These are phyloP conservation scores for Sarcodon aspratus DNA, from an alignment of 768 basidiomycete species.

Conservation along the genomic window DNA sequence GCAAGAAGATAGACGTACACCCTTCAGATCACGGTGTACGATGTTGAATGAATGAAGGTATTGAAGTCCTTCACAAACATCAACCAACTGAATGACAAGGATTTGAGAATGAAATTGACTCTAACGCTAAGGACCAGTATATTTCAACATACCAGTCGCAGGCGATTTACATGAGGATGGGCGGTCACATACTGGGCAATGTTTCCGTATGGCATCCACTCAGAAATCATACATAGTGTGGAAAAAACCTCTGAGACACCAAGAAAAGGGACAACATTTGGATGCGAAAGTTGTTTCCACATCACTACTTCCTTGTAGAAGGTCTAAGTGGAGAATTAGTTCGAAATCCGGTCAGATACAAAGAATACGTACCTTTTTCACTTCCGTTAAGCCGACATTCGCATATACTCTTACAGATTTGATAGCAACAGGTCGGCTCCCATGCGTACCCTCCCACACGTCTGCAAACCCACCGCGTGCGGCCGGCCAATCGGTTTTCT, in stretches of 20 bases:
- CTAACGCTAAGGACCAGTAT: not conserved
- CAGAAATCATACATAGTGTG: not conserved
- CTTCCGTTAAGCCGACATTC: not conserved
- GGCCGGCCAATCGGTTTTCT: not conserved
- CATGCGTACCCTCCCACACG: not conserved
- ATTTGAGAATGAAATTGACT: not conserved
- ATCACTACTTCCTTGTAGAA: not conserved
- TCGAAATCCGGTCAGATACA: not conserved
- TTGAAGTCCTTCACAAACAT: not conserved
- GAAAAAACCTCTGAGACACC: not conserved
- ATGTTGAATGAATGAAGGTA: slow-evolving; percentile 1
- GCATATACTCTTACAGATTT: not conserved
- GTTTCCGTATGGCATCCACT: not conserved
- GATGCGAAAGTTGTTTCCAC: not conserved
- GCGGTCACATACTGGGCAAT: not conserved
- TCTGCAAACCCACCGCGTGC: not conserved
- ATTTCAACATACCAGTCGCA: not conserved
- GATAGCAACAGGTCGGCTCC: not conserved
- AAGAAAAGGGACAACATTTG: not conserved
- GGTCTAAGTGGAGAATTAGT: not conserved
- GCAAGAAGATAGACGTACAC: not conserved
- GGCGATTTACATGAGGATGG: not conserved
- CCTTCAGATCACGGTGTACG: slow-evolving; percentile 4
- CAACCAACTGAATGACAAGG: not conserved
- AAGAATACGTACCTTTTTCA: not conserved